Percentiles rank a stretch among this genome's conserved stretches.
These are phyloP conservation scores for Hymenoscyphus infarciens DNA, from an alignment of 2,329 filamentous ascomycete genomes.

Conservation along the genomic window DNA sequence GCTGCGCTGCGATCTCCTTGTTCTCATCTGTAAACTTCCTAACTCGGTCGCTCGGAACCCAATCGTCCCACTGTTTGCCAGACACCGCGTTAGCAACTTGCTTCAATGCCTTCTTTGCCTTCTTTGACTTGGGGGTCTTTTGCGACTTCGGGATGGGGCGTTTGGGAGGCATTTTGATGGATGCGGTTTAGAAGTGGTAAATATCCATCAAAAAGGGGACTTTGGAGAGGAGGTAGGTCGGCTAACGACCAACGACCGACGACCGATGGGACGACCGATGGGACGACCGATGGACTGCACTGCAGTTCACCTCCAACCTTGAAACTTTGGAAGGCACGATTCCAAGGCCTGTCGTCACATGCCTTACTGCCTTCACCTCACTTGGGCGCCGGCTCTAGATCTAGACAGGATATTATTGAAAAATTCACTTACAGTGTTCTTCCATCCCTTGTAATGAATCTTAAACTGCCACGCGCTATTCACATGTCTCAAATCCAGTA, in stretches of 20 bases:
- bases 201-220: not conserved
- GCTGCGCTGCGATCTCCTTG: slow-evolving; percentile 75
- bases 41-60: slow-evolving; percentile 90
- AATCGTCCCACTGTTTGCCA: slow-evolving; percentile 81
- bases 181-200: not conserved
- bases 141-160: not conserved
- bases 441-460: slow-evolving; percentile 99
- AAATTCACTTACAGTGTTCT: slow-evolving; percentile 70
- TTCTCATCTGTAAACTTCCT: slow-evolving; percentile 95
- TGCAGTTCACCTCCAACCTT: not conserved
- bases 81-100: slow-evolving; percentile 21
- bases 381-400: not conserved
- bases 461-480: slow-evolving; percentile 78
- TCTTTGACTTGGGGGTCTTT: not conserved
- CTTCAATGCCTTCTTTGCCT: not conserved
- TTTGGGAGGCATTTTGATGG: not conserved
- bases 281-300: not conserved
- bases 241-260: too few relatives aligned
- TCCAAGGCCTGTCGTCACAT: not conserved
- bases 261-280: too few relatives aligned
- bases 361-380: not conserved
- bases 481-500: slow-evolving; percentile 70
- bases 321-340: slow-evolving; percentile 9
- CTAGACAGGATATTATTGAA: not conserved
- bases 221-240: not conserved